Conservation (phyloP, 495 filamentous ascomycete species). For the Xanthoparmelia taractica region DNA sequence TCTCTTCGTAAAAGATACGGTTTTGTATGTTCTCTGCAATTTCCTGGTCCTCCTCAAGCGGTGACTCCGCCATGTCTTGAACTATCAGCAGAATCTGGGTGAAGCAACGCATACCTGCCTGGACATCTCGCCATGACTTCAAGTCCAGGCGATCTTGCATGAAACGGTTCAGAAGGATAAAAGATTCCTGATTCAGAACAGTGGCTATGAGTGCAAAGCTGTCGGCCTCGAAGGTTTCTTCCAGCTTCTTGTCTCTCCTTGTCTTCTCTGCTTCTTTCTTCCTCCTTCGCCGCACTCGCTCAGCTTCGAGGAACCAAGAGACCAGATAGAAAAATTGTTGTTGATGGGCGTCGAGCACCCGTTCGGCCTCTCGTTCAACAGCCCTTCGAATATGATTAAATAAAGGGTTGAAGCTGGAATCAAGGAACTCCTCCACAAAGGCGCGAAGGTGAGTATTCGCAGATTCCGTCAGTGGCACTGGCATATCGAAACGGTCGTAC, state of each 20-base stretch:
- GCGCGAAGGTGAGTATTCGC: constrained; percentile 64
- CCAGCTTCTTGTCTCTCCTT: constrained; percentile 36
- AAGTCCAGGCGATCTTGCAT: constrained; percentile 72
- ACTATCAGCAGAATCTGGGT: constrained; percentile 72
- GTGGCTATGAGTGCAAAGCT: constrained; percentile 80
- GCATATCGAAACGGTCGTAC: constrained; percentile 65
- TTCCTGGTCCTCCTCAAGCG: constrained; percentile 87
- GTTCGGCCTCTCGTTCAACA: constrained; percentile 84
- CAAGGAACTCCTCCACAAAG: constrained; percentile 91
- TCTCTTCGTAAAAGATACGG: constrained; percentile 96
- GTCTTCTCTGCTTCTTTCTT: constrained; percentile 36
- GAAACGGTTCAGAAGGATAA: constrained; percentile 73
- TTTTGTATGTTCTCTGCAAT: constrained; percentile 97
- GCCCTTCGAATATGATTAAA: constrained; percentile 80
- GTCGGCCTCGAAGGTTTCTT: constrained; percentile 51
- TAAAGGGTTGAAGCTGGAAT: constrained; percentile 92
- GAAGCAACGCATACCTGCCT: constrained; percentile 85
- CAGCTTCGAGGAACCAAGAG: constrained; percentile 89
- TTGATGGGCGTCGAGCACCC: constrained; percentile 62
- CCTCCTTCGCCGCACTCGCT: constrained; percentile 61
- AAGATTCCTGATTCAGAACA: constrained; percentile 86
- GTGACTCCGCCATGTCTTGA: constrained; percentile 83
- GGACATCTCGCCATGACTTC: constrained; percentile 79
- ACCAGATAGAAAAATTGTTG: constrained; percentile 89
- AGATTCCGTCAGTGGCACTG: constrained; percentile 54